Conservation (phyloP, 2,329 filamentous ascomycete species). For the Microsporum audouinii region DNA sequence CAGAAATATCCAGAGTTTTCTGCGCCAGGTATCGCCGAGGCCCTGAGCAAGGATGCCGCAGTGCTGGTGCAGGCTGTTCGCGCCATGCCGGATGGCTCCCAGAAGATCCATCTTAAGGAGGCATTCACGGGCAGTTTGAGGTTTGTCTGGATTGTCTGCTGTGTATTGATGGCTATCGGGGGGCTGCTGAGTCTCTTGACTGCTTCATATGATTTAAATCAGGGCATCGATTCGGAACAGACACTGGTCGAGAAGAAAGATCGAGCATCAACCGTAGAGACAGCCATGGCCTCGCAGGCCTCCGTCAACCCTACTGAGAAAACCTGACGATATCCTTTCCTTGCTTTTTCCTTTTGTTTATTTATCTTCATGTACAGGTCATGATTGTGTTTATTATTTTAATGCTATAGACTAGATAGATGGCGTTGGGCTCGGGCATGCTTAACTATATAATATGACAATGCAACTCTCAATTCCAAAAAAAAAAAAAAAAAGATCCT, state of each 20-base stretch:
- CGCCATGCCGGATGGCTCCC: slow-evolving; percentile 35
- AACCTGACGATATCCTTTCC: not conserved
- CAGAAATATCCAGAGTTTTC: slow-evolving; percentile 39
- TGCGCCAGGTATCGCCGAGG: slow-evolving; percentile 29
- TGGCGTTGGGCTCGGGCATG: no score
- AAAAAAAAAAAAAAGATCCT: no score
- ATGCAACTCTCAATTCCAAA: no score
- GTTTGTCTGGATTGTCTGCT: slow-evolving; percentile 47
- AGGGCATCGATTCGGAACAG: slow-evolving; percentile 39
- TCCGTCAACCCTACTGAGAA: not conserved
- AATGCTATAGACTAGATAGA: no score
- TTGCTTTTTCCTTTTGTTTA: not conserved
- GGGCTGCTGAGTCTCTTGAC: slow-evolving; percentile 44
- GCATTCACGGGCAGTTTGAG: slow-evolving; percentile 45
- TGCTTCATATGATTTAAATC: slow-evolving; percentile 39
- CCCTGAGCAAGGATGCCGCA: slow-evolving; percentile 48
- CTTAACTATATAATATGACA: no score
- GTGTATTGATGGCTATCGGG: slow-evolving; percentile 41
- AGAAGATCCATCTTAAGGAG: slow-evolving; percentile 37
- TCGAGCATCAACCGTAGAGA: not conserved
- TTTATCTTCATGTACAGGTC: no score
- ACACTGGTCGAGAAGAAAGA: slow-evolving; percentile 33
- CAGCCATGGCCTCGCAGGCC: not conserved
- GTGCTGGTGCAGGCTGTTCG: slow-evolving; percentile 49
- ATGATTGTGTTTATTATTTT: no score